These are phyloP conservation scores for Aureobasidium sp. DNA, from an alignment of 2,329 filamentous ascomycete species.

Conservation along the genomic window DNA sequence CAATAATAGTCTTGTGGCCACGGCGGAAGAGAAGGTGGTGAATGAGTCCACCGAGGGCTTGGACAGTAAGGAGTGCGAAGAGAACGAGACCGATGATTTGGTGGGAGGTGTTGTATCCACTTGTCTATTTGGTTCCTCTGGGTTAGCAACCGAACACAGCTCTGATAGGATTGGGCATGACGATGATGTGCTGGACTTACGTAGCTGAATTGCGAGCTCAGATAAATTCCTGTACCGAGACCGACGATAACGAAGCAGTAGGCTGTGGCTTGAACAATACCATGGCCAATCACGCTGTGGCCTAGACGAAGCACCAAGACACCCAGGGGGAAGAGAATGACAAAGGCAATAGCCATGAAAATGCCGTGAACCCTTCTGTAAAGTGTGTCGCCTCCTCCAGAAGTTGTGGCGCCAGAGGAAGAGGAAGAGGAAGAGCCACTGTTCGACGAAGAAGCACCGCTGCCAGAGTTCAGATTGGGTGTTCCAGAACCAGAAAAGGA, in stretches of 20 bases:
- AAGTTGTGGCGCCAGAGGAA: not conserved
- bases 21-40: slow-evolving; percentile 28
- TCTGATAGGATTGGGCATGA: too few relatives aligned
- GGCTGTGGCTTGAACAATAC: slow-evolving; percentile 30
- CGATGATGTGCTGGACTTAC: too few relatives aligned
- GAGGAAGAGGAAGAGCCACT: not conserved
- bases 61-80: slow-evolving; percentile 25
- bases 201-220: slow-evolving; percentile 16
- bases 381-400: not conserved
- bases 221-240: slow-evolving; percentile 33
- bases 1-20: slow-evolving; percentile 38
- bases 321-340: slow-evolving; percentile 28
- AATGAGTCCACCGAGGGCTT: slow-evolving; percentile 30
- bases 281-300: slow-evolving; percentile 33
- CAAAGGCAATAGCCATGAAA: slow-evolving; percentile 27
- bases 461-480: not conserved
- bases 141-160: not conserved
- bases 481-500: slow-evolving; percentile 15
- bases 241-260: slow-evolving; percentile 29
- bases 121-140: slow-evolving; percentile 19
- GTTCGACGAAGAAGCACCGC: slow-evolving; percentile 5
- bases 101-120: slow-evolving; percentile 35
- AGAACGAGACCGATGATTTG: slow-evolving; percentile 39
- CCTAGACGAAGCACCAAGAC: slow-evolving; percentile 30
- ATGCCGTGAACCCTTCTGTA: slow-evolving; percentile 21